Percentiles rank a stretch among this genome's conserved stretches.
Conservation (phyloP, 1,284 basidiomycete species). For the Ceratobasidium sp. region DNA sequence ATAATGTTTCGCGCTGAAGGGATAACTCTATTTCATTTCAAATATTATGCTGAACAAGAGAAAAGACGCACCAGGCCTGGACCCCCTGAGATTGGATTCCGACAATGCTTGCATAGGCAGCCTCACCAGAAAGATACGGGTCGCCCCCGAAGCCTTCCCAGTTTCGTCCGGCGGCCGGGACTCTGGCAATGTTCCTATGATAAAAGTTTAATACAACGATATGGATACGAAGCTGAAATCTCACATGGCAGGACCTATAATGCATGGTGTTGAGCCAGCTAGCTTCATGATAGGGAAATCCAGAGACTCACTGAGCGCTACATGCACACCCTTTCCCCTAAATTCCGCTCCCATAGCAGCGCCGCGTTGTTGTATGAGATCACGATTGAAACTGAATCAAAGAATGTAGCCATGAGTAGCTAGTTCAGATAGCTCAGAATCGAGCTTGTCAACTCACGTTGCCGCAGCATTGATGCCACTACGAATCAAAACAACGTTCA, state of each 20-base stretch:
- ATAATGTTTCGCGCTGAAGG: slow-evolving; percentile 64
- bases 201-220: background rate
- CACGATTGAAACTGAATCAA: slow-evolving; percentile 74
- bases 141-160: slow-evolving; percentile 72
- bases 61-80: slow-evolving; percentile 50
- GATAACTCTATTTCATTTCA: background rate
- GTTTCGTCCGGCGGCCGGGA: slow-evolving; percentile 69
- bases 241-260: slow-evolving; percentile 31
- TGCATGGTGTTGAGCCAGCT: background rate
- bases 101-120: slow-evolving; percentile 59
- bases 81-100: slow-evolving; percentile 71
- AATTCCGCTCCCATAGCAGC: slow-evolving; percentile 72
- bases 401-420: too few relatives aligned
- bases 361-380: slow-evolving; percentile 68
- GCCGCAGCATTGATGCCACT: slow-evolving; percentile 75
- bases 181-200: too few relatives aligned
- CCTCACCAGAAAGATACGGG: slow-evolving; percentile 69
- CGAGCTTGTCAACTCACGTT: slow-evolving; percentile 57
- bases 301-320: slow-evolving; percentile 58
- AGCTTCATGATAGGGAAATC: background rate
- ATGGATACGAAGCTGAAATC: background rate
- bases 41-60: background rate
- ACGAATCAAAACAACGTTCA: slow-evolving; percentile 3
- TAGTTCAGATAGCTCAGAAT: too few relatives aligned
- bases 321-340: slow-evolving; percentile 69